These are phyloP conservation scores for Hysterium pulicare DNA, from an alignment of 2,329 filamentous ascomycete species.

Conservation along the genomic window DNA sequence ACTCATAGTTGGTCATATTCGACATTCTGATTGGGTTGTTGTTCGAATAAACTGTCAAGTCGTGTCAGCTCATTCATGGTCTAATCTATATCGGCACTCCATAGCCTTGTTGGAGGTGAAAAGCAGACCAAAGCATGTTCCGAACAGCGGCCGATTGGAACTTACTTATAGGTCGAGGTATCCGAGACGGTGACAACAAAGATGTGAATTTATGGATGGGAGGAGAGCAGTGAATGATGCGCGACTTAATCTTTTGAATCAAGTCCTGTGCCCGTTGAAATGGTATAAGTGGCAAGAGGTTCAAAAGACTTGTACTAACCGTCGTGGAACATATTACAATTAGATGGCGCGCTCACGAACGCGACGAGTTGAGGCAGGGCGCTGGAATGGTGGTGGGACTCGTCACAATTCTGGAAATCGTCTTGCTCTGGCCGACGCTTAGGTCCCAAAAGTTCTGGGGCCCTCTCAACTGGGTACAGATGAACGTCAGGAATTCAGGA, in stretches of 20 bases:
- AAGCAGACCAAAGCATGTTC: background rate
- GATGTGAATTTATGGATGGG: constrained; percentile 7
- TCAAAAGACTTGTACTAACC: constrained; percentile 21
- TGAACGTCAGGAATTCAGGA: constrained; percentile 10
- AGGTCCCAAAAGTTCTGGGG: constrained; percentile 11
- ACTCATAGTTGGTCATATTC: constrained; percentile 2
- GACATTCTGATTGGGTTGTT: background rate
- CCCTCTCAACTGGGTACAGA: constrained; percentile 21
- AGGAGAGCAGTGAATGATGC: background rate
- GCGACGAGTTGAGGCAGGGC: constrained; percentile 29
- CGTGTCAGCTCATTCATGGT: background rate
- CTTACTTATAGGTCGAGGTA: constrained; percentile 1
- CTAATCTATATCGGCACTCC: background rate
- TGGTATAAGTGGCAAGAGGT: constrained; percentile 22
- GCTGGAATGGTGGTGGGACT: constrained; percentile 30
- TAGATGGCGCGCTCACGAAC: constrained; percentile 28
- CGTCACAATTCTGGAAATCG: constrained; percentile 9
- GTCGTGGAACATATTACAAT: constrained; percentile 30
- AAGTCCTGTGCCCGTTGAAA: constrained; percentile 14
- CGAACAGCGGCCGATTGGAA: background rate
- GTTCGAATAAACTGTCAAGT: constrained; percentile 1
- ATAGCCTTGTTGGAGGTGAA: background rate
- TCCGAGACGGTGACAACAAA: constrained; percentile 5
- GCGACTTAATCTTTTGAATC: constrained; percentile 28
- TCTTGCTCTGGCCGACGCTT: constrained; percentile 7